phyloP scores from a whole-genome alignment of 2,329 filamentous ascomycete species.

The Ilyonectria destructans region DNA sequence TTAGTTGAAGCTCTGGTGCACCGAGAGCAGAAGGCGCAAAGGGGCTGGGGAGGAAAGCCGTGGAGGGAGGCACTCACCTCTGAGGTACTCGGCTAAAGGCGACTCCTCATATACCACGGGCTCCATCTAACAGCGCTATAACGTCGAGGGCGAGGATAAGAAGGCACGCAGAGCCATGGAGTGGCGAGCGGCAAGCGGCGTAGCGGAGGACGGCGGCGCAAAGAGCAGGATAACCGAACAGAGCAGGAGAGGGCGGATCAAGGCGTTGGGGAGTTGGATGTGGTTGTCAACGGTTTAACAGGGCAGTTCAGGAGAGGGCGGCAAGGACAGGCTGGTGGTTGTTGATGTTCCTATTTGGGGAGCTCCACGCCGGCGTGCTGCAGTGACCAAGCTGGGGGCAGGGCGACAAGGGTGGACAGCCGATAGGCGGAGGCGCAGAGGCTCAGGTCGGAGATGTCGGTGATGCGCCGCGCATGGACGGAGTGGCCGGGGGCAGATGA shows the following conservation, averaged over 20 bases:
- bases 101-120: constrained; percentile 89
- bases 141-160: constrained; percentile 48
- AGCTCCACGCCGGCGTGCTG: constrained; percentile 47
- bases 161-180: constrained; percentile 52
- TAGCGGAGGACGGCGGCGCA: constrained; percentile 16
- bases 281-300: constrained; percentile 34
- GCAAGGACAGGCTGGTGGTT: constrained; percentile 45
- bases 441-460: constrained; percentile 31
- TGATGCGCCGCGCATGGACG: constrained; percentile 28
- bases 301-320: constrained; percentile 43
- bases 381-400: constrained; percentile 28
- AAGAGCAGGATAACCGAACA: constrained; percentile 7
- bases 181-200: constrained; percentile 33
- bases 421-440: constrained; percentile 24
- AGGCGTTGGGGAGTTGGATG: constrained; percentile 27
- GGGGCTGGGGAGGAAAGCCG: constrained; percentile 2
- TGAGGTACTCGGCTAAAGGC: constrained; percentile 90
- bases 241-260: constrained; percentile 19
- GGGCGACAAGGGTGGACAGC: constrained; percentile 28
- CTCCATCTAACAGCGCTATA: constrained; percentile 74
- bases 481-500: constrained; percentile 1
- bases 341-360: constrained; percentile 47
- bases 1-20: constrained; percentile 1
- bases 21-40: not conserved
- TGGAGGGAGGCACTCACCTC: constrained; percentile 71